A percentile compares a stretch with the other conserved stretches of the same genome.
Conservation (phyloP, 257 asterid genomes). For the Solanum pinnatisectum region DNA sequence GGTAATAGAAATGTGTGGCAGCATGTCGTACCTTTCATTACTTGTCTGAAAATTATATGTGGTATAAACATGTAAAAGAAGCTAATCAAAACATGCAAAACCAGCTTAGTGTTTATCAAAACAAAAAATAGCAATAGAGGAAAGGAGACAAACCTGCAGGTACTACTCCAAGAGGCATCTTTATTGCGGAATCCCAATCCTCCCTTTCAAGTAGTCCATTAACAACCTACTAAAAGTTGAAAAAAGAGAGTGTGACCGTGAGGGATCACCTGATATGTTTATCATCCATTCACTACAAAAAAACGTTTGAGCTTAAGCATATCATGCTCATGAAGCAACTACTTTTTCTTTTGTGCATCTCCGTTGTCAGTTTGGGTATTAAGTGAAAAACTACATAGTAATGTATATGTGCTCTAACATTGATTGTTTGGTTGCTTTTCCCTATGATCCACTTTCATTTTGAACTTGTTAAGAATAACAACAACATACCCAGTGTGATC, state of each 20-base stretch:
- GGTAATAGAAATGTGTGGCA: not conserved
- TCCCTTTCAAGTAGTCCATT: slow-evolving; percentile 86
- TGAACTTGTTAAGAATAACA: not conserved
- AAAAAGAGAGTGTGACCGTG: slow-evolving; percentile 8
- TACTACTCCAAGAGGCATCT: slow-evolving; percentile 76
- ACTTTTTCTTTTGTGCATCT: not conserved
- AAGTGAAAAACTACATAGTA: not conserved
- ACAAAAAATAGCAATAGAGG: not conserved
- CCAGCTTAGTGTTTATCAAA: not conserved
- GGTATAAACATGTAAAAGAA: not conserved
- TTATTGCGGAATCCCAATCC: slow-evolving; percentile 74
- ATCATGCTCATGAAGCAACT: not conserved
- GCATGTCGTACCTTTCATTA: not conserved
- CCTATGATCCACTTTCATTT: not conserved
- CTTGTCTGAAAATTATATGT: not conserved
- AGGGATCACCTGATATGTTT: slow-evolving; percentile 8
- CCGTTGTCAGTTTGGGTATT: not conserved
- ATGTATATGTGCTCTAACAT: not conserved
- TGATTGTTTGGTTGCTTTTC: not conserved
- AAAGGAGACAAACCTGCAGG: slow-evolving; percentile 67
- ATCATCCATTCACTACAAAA: not conserved
- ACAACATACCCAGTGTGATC: not conserved
- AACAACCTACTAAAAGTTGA: slow-evolving; percentile 62
- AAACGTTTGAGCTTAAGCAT: not conserved
- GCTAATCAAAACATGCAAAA: not conserved